Base-by-base conservation (phyloP, 192 early-diverging fungal species). In the Coemansia sp. region DNA sequence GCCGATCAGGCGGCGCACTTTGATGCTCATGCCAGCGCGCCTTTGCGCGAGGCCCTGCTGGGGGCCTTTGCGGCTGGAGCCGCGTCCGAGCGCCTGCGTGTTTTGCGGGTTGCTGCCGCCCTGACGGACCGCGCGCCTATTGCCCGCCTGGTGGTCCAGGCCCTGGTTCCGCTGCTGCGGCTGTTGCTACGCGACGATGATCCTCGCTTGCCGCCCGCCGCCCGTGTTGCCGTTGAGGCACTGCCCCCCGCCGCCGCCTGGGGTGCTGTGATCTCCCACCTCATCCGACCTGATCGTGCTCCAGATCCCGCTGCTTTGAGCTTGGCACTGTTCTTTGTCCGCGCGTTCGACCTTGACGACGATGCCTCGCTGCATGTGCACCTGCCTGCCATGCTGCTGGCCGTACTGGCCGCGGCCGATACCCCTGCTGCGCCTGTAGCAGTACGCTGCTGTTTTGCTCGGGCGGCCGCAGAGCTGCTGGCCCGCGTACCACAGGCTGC, bases 161-260 rank as follows among this genome's bases (percentile, higher is more conserved):
- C 66, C 10, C 63, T 92, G 26, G 55, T 89, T 9, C 88, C 87
- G 28, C 68, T 89, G 3, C 44, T 92, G 33, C 50, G 53, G 28
- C 85, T 84, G 12, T 54, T 92, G n/a, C 76, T 85, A 27, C 42
- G 74, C 10, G 71, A 84, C 37, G 51, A 51, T 25, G 56, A 59
- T 13, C 27, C 33, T 6, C 37, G 54, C n/a, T 4, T 36, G 2
- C 30, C 23, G 34, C 9, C 29, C 42, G 9, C 38, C 67, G 31
- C 43, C 64, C 1, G 64, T 53, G 12, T 55, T 87, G 78, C 64
- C 92, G 62, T 96, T 19, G 88, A 91, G 47, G 85, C 89, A 82
- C 72, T 90, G n/a, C 86, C 91, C 29, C 88, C 91, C 5, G 84
- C 83, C 42, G 56, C 88, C n/a, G 80, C 89, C 10, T 94, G 90